Evolutionary conservation across 2,329 filamentous ascomycete genomes (phyloP).

Genomic region (Aspergillus puulaauensis): DNA sequence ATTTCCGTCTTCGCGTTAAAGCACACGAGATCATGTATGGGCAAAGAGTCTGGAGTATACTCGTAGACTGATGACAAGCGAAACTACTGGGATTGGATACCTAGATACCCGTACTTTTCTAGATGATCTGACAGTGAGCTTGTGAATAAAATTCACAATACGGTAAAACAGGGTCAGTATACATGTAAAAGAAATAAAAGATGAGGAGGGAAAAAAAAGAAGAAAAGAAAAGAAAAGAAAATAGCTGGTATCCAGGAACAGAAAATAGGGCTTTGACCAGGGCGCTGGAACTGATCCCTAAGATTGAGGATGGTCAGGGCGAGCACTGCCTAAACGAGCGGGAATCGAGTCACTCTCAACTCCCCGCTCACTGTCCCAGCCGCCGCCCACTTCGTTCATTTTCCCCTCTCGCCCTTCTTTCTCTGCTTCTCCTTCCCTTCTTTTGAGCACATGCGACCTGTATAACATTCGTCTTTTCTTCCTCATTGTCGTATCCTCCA

Average conservation of each 20-base stretch:
- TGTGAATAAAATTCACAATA: background rate
- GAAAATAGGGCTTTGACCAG: background rate
- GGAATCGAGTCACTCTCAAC: constrained; percentile 2
- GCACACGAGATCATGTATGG: background rate
- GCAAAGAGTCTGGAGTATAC: background rate
- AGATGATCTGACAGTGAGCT: background rate
- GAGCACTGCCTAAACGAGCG: constrained; percentile 12
- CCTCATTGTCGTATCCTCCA: constrained; percentile 14
- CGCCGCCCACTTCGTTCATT: constrained; percentile 15
- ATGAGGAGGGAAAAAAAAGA: background rate
- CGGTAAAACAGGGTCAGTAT: background rate
- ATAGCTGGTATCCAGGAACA: background rate
- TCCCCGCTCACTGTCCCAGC: constrained; percentile 20
- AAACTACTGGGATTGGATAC: background rate
- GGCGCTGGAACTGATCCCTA: background rate
- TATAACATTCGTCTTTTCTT: constrained; percentile 30
- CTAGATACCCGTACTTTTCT: background rate
- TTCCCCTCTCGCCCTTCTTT: constrained; percentile 19
- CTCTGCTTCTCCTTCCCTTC: constrained; percentile 23
- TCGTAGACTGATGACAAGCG: background rate
- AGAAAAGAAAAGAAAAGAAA: background rate
- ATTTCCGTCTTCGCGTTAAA: background rate
- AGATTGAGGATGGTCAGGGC: background rate
- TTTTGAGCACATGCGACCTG: constrained; percentile 20
- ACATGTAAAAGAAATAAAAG: background rate